These are phyloP conservation scores for Spathaspora gorwiae DNA, from an alignment of 805 yeast species.

Conservation along the genomic window DNA sequence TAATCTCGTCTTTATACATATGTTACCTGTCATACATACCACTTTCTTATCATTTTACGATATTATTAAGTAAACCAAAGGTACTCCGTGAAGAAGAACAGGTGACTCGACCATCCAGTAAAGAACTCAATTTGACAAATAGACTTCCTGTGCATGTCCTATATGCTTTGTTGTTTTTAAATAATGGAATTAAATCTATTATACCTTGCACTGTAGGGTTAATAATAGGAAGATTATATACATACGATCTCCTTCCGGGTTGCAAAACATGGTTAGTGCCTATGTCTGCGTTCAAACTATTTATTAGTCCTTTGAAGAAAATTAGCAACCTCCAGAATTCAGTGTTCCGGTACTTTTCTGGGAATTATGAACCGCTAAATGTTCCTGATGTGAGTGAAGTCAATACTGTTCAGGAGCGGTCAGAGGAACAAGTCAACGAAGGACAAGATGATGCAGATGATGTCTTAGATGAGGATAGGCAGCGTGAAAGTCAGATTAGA, in stretches of 20 bases:
- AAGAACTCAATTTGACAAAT: conserved; percentile 26
- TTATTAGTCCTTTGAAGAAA: conserved; percentile 22
- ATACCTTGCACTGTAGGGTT: conserved; percentile 35
- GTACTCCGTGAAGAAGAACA: background rate
- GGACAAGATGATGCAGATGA: conserved; percentile 15
- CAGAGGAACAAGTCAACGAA: background rate
- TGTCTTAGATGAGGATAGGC: conserved; percentile 23
- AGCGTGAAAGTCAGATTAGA: conserved; percentile 26
- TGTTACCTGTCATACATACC: conserved; percentile 34
- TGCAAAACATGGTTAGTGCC: conserved; percentile 33
- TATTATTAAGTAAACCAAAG: conserved; percentile 22
- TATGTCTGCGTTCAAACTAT: conserved; percentile 18
- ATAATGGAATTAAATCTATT: conserved; percentile 33
- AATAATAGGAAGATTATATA: conserved; percentile 33
- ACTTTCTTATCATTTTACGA: conserved; percentile 29
- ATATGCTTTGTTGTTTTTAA: conserved; percentile 30
- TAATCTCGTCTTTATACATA: conserved; percentile 35
- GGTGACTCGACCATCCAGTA: conserved; percentile 4
- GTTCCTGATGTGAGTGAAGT: conserved; percentile 3
- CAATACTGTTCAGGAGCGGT: background rate
- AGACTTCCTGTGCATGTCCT: conserved; percentile 38
- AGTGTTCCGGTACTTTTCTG: background rate
- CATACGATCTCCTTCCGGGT: conserved; percentile 34
- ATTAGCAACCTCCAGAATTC: background rate
- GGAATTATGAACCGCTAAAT: conserved; percentile 5